These are phyloP conservation scores for Datura wrightii DNA, from an alignment of 257 asterid genomes.

Conservation along the genomic window DNA sequence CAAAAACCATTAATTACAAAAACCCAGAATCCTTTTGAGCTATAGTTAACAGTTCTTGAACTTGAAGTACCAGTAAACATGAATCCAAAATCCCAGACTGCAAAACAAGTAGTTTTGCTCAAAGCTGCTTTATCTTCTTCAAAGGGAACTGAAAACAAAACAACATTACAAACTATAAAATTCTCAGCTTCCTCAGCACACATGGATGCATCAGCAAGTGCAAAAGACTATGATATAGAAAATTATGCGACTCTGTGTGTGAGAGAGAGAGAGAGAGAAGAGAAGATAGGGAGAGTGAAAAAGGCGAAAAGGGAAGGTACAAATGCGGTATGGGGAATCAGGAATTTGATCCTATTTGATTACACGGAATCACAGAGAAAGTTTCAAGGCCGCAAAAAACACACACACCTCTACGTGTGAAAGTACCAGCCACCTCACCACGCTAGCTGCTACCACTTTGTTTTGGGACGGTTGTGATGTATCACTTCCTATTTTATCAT, in stretches of 20 bases:
- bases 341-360: slow-evolving; percentile 2
- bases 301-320: neutral
- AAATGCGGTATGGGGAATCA: neutral
- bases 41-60: neutral
- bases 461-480: too few species aligned
- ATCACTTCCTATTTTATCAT: too few species aligned
- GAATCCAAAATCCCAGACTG: slow-evolving; percentile 1
- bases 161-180: too few species aligned
- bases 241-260: neutral
- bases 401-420: neutral
- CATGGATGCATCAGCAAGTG: neutral
- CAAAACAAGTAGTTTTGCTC: neutral
- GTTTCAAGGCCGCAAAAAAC: slow-evolving; percentile 22
- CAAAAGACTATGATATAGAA: neutral
- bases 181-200: neutral
- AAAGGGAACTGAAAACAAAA: neutral
- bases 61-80: slow-evolving; percentile 10
- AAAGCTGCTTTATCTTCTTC: neutral
- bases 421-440: neutral
- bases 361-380: neutral
- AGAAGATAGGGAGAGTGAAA: neutral
- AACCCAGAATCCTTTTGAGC: slow-evolving; percentile 33
- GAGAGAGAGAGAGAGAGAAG: neutral
- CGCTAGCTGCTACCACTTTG: neutral
- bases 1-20: slow-evolving; percentile 32